Evolutionary conservation across 495 filamentous ascomycete genomes (phyloP), one percentile per base, ranked within the genome.

Genomic region (Rhypophila decipiens): DNA sequence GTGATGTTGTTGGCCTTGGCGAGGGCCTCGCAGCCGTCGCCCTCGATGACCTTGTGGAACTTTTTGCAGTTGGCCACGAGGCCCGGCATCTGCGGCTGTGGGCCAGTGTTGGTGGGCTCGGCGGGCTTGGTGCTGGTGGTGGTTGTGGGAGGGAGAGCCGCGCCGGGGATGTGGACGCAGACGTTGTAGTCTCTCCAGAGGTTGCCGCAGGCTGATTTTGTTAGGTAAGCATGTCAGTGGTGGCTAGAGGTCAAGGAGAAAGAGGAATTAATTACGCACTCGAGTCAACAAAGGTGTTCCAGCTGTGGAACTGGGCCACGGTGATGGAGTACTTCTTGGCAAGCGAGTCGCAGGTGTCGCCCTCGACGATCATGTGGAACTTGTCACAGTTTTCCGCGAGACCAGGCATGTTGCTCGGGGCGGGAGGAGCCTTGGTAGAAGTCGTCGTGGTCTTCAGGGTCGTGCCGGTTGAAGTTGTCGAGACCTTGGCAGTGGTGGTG

Each of bases 341-440:
- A 23, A 78, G 59, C 27, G 51, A 55, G 8, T 44, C 43, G 49
- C 75, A 78, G 49, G 55, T 63, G 40, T 78, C 74, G 35, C 68
- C 71, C 3, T 39, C 31, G 5, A 46, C 22, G 8, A 75, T 65
- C 24, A 60, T 54, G 53, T 70, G 60, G 50, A 71, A 77, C 22
- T 60, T 54, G 44, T 67, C 51, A 53, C 75, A 78, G 53, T 64
- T 63, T 34, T 19, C 41, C 13, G 56, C 54, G 39, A 69, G 61
- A 21, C 65, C 65, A 2, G 64, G 57, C 60, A 31, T 31, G 7
- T 31, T 31, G 27, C 7, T 31, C 27, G 27, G 27, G 13, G 27
- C 13, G 27, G 27, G 62, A 57, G 9, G 43, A 24, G 22, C 22
- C 24, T 21, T 9, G 12, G 39, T 12, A 18, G 50, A 40, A 13